A percentile compares a stretch with the other conserved stretches of the same genome.
Evolutionary conservation across 129 eudicot genomes (phyloP).

Genomic region (Saussurea involucrata): DNA sequence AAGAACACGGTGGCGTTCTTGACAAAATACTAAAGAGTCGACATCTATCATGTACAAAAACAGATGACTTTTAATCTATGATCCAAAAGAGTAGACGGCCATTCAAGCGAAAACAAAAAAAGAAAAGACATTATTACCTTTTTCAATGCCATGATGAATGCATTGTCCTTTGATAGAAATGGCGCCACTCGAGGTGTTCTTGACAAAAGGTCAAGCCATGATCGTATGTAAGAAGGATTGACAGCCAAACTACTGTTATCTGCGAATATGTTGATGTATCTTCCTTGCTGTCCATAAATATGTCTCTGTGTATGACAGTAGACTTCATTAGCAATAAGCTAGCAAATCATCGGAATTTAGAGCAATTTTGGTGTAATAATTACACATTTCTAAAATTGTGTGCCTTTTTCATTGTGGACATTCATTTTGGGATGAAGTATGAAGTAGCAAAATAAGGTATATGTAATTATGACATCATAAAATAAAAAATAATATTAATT

Average conservation of each 20-base stretch:
- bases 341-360: neutral
- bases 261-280: conserved; percentile 65
- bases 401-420: neutral
- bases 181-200: conserved; percentile 93
- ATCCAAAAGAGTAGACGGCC: neutral
- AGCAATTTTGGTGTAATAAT: neutral
- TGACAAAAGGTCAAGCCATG: conserved; percentile 84
- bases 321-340: conserved; percentile 3
- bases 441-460: neutral
- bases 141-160: conserved; percentile 66
- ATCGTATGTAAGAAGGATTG: conserved; percentile 66
- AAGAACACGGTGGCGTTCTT: neutral
- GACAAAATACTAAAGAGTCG: neutral
- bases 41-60: neutral
- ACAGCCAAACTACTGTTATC: conserved; percentile 77
- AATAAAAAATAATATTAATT: neutral
- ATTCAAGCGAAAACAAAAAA: neutral
- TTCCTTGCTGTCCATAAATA: conserved; percentile 76
- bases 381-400: neutral
- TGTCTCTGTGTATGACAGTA: conserved; percentile 65
- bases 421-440: neutral
- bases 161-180: conserved; percentile 70
- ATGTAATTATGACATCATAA: neutral
- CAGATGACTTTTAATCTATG: neutral
- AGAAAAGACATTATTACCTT: conserved; percentile 38